Evolutionary conservation across 208 protist species (phyloP), one percentile per base, ranked within the genome.

Genomic region (Leishmania martiniquensis): DNA sequence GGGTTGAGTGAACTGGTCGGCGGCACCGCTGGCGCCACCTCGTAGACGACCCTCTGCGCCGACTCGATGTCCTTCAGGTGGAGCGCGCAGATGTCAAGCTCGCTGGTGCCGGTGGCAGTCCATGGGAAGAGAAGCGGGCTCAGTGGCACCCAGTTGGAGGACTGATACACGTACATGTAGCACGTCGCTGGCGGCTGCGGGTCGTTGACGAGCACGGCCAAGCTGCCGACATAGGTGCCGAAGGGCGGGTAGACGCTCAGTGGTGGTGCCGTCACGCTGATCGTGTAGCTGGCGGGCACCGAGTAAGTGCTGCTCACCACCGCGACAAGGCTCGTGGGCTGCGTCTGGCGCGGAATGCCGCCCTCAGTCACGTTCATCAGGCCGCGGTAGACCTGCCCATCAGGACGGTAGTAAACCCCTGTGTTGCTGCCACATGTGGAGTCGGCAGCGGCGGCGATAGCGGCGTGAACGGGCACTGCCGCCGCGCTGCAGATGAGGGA

Each of bases 361-460:
- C 47, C 78, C 45, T 73, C 75, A 15, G 89, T 93, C 20, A 85
- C 65, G 76, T 83, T 91, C n/a, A 94, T 72, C 29, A n/a, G 39
- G 37, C 92, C 92, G n/a, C 86, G 69, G 79, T 94, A 96, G 78
- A 95, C 90, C 37, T 77, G 60, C 7, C 89, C 92, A 52, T 87
- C 84, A 15, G 82, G 60, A 13, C 87, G 34, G 68, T 82, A 83
- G 81, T 90, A 94, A 34, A 72, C 87, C 75, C 94, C 87, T 0
- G 39, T 47, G 32, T 34, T 7, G 39, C 69, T 75, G 34, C 75
- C 74, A 75, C 85, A 88, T 62, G 81, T 74, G 5, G 77, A 78
- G 5, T 22, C 47, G 22, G n/a, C 51, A 45, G 17, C 52, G 15
- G 49, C 29, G 49, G 70, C 0, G 49, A 29, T 4, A 59, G 83